Evolutionary conservation across 768 basidiomycete genomes (phyloP).

Genomic region (Epithele typhae): DNA sequence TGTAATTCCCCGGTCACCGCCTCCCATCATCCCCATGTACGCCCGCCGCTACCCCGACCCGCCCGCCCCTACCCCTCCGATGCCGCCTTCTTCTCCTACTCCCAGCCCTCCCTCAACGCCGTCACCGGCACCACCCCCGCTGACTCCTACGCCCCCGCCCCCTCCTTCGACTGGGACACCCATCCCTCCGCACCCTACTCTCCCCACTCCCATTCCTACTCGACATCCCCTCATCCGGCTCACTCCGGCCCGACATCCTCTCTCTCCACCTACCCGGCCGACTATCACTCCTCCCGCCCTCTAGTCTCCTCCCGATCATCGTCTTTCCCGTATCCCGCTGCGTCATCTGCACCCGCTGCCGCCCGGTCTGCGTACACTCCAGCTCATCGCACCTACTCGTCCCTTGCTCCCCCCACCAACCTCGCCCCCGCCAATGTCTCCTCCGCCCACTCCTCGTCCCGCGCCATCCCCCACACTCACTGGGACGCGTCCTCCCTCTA

Average conservation of each 20-base stretch:
- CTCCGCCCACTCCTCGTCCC: not conserved
- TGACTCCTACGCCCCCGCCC: constrained; percentile 8
- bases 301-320: constrained; percentile 3
- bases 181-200: constrained; percentile 6
- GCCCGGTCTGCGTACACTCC: constrained; percentile 3
- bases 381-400: constrained; percentile 3
- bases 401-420: constrained; percentile 4
- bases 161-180: not conserved
- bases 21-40: constrained; percentile 4
- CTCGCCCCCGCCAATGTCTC: not conserved
- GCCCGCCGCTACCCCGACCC: constrained; percentile 10
- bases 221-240: not conserved
- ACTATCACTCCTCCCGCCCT: constrained; percentile 4
- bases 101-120: constrained; percentile 6
- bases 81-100: constrained; percentile 11
- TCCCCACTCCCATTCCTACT: not conserved
- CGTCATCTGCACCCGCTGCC: not conserved
- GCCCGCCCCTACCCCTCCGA: constrained; percentile 5
- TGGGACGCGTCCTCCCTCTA: constrained; percentile 13
- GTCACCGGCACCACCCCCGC: constrained; percentile 2
- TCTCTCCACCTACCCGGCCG: constrained; percentile 2
- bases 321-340: not conserved
- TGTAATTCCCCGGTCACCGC: constrained; percentile 9
- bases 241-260: constrained; percentile 6
- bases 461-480: too few species aligned